These are phyloP conservation scores for Thielaviopsis musarum DNA, from an alignment of 2,329 filamentous ascomycete species.

Conservation along the genomic window DNA sequence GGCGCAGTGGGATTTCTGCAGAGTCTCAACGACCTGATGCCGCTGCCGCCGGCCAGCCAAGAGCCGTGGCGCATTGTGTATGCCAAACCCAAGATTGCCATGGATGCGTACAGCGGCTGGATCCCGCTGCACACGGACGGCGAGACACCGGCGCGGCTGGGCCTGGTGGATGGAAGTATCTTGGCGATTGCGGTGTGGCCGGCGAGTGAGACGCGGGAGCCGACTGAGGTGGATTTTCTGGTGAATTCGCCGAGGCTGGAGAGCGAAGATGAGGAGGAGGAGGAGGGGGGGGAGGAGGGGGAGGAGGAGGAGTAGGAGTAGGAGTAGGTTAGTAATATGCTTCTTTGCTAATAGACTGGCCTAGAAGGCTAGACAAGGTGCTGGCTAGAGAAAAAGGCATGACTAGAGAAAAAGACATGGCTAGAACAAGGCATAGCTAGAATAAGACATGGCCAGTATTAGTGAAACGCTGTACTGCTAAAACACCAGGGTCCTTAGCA, in stretches of 20 bases:
- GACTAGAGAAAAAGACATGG: no score
- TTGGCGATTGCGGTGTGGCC: constrained; percentile 32
- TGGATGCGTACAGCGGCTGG: constrained; percentile 34
- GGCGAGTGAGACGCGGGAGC: constrained; percentile 21
- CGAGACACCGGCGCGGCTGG: constrained; percentile 25
- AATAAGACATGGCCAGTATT: no score
- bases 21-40: constrained; percentile 19
- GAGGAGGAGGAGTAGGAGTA: not conserved
- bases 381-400: no score
- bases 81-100: constrained; percentile 26
- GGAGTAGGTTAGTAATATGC: not conserved
- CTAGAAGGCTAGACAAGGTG: no score
- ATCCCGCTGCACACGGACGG: constrained; percentile 23
- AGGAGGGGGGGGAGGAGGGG: constrained; percentile 1
- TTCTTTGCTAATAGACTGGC: no score
- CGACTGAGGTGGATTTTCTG: constrained; percentile 25
- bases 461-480: no score
- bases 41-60: constrained; percentile 19
- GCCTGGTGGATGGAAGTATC: constrained; percentile 29
- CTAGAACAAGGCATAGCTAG: no score
- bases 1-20: constrained; percentile 30
- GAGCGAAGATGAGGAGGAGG: constrained; percentile 16
- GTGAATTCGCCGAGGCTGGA: constrained; percentile 31
- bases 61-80: constrained; percentile 27
- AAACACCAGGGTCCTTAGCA: no score